Base-by-base conservation (phyloP, 768 basidiomycete genomes). In the Lactarius sanguifluus region DNA sequence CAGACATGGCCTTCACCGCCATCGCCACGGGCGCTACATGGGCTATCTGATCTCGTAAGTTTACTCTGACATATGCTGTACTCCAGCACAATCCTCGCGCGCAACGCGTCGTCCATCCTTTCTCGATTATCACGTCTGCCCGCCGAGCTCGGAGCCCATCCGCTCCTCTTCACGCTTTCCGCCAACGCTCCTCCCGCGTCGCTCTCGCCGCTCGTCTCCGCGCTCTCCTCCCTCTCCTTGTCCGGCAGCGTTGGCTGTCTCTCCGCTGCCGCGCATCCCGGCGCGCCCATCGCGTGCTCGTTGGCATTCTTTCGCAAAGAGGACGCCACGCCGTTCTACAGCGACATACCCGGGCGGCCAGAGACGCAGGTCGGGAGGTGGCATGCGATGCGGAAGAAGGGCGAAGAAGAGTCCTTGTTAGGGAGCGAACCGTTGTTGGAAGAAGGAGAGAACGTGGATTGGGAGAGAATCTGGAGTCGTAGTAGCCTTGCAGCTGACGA, bases 301-400 rank as follows among this genome's bases (percentile, higher is more conserved):
- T 72, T 90, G 9, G 87, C 85, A 0, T 72, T 83, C 5, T 83
- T 89, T 60, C 80, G 85, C 60, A 70, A 78, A 2, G 66, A 75
- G 0, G 60, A 72, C 9, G 82, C 81, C 13, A 76, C 79, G 1
- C 76, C 82, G 1, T 91, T 91, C 71, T 81, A 81, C n/a, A 90
- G 89, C 10, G 81, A 79, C 1, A 82, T 91, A 61, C 81, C 83
- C 1, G 90, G 91, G 13, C 78, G 78, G 57, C 75, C 77, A n/a
- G 77, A 83, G 18, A 75, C 82, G 2, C 87, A 89, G 71, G 89
- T 92, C 15, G 91, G 91, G 34, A 79, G 89, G 56, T 87, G 87
- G 88, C 87, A 89, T 72, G 81, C 87, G 20, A 82, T 84, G 68
- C 75, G 83, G 66, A 78, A 81, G 70, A 78, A 36, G 20, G 45